These are phyloP conservation scores for Populus hybrid DNA, from an alignment of 441 rosid species.

Conservation along the genomic window DNA sequence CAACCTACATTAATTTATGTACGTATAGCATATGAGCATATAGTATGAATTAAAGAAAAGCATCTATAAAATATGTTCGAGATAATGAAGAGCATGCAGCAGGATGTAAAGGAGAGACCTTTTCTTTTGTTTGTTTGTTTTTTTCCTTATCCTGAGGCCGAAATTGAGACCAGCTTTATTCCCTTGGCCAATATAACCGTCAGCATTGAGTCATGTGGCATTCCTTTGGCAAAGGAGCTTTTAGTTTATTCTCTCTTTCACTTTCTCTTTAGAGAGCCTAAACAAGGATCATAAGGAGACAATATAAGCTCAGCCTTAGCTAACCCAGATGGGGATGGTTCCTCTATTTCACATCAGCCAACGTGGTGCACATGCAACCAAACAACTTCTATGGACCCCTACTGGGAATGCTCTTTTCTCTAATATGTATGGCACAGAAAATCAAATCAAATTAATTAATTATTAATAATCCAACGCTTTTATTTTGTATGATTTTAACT, in stretches of 20 bases:
- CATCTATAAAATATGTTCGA: neutral
- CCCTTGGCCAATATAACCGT: conserved; percentile 27
- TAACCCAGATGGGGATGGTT: conserved; percentile 28
- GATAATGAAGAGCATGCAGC: conserved; percentile 13
- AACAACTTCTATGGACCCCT: too few relatives aligned
- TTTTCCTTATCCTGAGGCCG: conserved; percentile 10
- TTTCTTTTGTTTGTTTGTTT: conserved; percentile 18
- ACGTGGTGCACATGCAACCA: conserved; percentile 54
- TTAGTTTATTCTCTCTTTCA: conserved; percentile 19
- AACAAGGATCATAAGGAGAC: conserved; percentile 23
- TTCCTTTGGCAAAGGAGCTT: conserved; percentile 11
- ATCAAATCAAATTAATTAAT: neutral
- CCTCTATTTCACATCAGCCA: conserved; percentile 27
- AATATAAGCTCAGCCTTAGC: conserved; percentile 23
- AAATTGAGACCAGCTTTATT: conserved; percentile 48
- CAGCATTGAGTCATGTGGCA: too few relatives aligned
- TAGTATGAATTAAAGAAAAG: neutral
- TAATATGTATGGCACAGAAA: neutral
- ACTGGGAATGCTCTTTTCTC: neutral
- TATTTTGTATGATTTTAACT: neutral
- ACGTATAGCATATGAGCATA: neutral
- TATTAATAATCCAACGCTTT: neutral
- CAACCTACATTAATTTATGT: neutral
- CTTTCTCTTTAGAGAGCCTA: neutral
- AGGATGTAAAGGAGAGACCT: conserved; percentile 13